Evolutionary conservation across 257 asterid species (phyloP), one percentile per base, ranked within the genome.

Genomic region (Solanum bulbocastanum): DNA sequence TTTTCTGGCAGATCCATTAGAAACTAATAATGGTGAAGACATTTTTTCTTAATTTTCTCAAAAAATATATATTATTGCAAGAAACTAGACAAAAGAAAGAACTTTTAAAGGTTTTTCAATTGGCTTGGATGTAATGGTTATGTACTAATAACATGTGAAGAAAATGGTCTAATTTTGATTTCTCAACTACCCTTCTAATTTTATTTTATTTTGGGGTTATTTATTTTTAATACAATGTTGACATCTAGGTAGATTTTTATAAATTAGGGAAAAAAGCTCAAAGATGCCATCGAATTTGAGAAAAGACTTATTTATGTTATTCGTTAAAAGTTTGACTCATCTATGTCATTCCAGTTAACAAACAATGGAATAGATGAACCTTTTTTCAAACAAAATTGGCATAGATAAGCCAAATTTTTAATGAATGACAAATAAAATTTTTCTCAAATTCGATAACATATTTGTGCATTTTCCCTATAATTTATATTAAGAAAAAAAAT

Each of bases 121-220:
- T 75, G 52, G 35, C 23, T 75, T 75, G 36, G 20, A 39, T 18
- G 23, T 40, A 40, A 75, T 39, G 32, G 33, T 76, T 56, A 40
- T 12, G 23, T 6, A 46, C 56, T 46, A 52, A 6, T 52, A 52
- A 16, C 8, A 4, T 75, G 35, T 5, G 20, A 23, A 75, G 13
- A 39, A 40, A 23, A 23, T 76, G 23, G 10, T 23, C 6, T 76
- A 76, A 23, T 40, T 2, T 39, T 75, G 27, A 1, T 0, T 23
- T 76, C 44, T 76, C 60, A 76, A 76, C 83, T 76, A 76, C 58
- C 36, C 58, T 76, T 76, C 83, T 76, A 76, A 32, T 65, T 60
- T 18, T 56, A 3, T 8, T 9, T 27, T 39, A 4, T 10, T 52
- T 2, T 52, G 23, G 62, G 62, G 62, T 52, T 18, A 52, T 52